Evolutionary conservation across 768 basidiomycete species (phyloP), one percentile per base, ranked within the genome.

Genomic region (Crucibulum laeve): DNA sequence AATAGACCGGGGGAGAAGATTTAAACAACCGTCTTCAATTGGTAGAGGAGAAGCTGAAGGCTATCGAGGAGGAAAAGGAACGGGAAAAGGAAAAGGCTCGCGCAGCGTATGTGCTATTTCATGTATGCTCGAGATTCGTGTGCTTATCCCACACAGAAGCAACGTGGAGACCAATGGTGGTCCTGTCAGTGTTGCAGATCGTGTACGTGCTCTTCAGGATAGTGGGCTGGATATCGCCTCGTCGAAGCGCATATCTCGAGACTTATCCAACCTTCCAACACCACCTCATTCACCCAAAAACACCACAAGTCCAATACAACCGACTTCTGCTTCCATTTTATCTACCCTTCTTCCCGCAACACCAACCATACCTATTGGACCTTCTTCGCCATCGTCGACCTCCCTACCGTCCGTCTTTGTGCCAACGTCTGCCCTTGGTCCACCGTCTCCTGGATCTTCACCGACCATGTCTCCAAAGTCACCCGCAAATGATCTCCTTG

Each of bases 401-500:
- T 45, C 60, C 3, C 70, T 74, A 22, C 75, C 79, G 2, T 71
- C 74, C n/a, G 73, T 76, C 2, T 68, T 89, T 38, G 84, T 91
- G 7, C 77, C 83, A 0, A 74, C 82, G 2, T 83, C 85, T 3
- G 77, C 77, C 24, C 67, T 91, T 14, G 87, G 85, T 2, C 85
- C 87, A 25, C 83, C 88, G 3, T 88, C 88, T 1, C 87, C 87
- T 3, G 70, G 77, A 1, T 82, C 85, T 6, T 83, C 84, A 1
- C 71, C 79, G 13, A 80, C 84, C 11, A 80, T 84, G 2, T 83
- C 81, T 7, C 80, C 82, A 3, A 75, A 58, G 63, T 23, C 57
- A 59, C 46, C 51, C 36, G 56, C 45, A 37, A 56, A 59, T 39
- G 63, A 71, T 28, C 49, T 81, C n/a, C n/a, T n/a, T n/a, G 65